Evolutionary conservation across 345 rosid species (phyloP).

Genomic region (Excoecaria agallocha): DNA sequence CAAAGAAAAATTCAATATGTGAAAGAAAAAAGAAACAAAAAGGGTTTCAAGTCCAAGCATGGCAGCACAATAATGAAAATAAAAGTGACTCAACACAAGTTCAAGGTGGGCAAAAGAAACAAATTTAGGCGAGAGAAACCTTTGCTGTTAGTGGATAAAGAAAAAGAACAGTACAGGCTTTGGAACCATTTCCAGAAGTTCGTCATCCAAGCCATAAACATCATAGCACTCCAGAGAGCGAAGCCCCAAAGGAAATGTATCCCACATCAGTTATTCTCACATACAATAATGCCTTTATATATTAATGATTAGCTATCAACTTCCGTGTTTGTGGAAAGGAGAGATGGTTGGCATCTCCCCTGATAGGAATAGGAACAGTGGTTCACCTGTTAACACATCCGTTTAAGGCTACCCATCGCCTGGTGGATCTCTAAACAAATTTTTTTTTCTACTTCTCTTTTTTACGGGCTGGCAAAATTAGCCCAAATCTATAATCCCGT

Average conservation of each 20-base stretch:
- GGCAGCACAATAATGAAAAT: too few relatives aligned
- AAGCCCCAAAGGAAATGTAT: slow-evolving; percentile 87
- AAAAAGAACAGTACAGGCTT: slow-evolving; percentile 88
- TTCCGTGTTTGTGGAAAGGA: slow-evolving; percentile 48
- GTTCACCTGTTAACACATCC: too few relatives aligned
- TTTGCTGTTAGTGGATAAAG: slow-evolving; percentile 74
- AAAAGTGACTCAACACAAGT: background rate
- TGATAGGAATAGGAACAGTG: slow-evolving; percentile 57
- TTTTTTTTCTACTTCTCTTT: too few relatives aligned
- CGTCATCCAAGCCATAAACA: slow-evolving; percentile 86
- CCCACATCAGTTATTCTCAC: too few relatives aligned
- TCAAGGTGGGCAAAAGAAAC: background rate
- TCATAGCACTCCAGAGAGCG: slow-evolving; percentile 80
- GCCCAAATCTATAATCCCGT: too few relatives aligned
- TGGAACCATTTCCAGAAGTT: too few relatives aligned
- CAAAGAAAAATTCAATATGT: background rate
- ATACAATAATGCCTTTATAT: too few relatives aligned
- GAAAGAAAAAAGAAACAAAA: background rate
- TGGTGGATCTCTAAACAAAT: too few relatives aligned
- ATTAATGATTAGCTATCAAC: too few relatives aligned
- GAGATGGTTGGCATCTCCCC: slow-evolving; percentile 85
- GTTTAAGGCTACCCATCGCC: too few relatives aligned
- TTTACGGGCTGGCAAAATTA: too few relatives aligned
- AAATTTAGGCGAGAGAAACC: slow-evolving; percentile 39
- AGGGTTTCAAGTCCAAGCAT: too few relatives aligned